phyloP scores from a whole-genome alignment of 2,329 filamentous ascomycete genomes.

The Fusarium duplospermum region DNA sequence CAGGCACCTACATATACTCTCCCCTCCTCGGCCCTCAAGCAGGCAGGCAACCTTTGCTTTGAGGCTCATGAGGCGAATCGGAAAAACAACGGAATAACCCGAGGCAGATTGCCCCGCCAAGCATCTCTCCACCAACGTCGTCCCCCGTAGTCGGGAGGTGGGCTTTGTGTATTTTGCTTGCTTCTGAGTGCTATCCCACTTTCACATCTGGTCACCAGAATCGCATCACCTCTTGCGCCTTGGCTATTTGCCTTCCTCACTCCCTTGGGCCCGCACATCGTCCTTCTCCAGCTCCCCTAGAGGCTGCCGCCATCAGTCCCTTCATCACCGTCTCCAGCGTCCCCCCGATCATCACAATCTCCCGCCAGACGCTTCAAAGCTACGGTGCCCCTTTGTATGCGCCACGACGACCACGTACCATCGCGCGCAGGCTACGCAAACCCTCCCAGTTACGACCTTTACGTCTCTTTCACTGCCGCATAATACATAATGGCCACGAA shows the following conservation, averaged over 20 bases:
- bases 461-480: slow-evolving; percentile 7
- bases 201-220: slow-evolving; percentile 33
- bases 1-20: background rate
- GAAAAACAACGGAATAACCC: slow-evolving; percentile 46
- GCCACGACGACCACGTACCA: slow-evolving; percentile 31
- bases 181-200: slow-evolving; percentile 42
- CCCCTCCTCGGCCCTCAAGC: background rate
- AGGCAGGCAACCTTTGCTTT: background rate
- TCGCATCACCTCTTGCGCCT: slow-evolving; percentile 19
- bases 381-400: slow-evolving; percentile 41
- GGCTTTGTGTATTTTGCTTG: slow-evolving; percentile 44
- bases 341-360: slow-evolving; percentile 12
- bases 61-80: slow-evolving; percentile 34
- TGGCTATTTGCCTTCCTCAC: slow-evolving; percentile 20
- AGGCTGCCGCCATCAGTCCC: slow-evolving; percentile 18
- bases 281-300: slow-evolving; percentile 15
- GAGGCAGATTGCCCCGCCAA: slow-evolving; percentile 49
- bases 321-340: background rate
- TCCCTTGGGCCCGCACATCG: slow-evolving; percentile 13
- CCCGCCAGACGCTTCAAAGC: slow-evolving; percentile 16
- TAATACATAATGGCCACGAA: slow-evolving; percentile 72
- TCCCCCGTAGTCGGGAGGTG: slow-evolving; percentile 32
- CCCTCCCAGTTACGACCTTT: slow-evolving; percentile 1
- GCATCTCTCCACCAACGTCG: slow-evolving; percentile 38
- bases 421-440: slow-evolving; percentile 36